phyloP scores from a whole-genome alignment of 176 grass and related monocot species.

The Phragmites australis region DNA sequence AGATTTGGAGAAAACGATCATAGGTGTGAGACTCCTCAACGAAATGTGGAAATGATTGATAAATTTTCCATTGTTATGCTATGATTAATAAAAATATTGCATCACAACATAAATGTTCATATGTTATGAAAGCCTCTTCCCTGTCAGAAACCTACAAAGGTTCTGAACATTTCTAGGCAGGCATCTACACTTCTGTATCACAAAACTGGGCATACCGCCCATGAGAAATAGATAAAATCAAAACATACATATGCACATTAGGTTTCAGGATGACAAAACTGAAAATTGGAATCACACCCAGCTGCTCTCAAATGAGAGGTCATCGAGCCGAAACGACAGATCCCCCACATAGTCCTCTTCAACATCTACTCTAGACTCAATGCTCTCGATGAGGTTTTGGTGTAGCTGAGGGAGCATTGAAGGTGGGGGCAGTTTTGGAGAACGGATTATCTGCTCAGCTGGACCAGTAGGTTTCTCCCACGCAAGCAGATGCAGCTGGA shows the following conservation, averaged over 20 bases:
- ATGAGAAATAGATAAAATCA: conserved; percentile 22
- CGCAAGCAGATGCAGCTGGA: conserved; percentile 68
- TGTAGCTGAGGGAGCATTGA: conserved; percentile 38
- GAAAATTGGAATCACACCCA: conserved; percentile 58
- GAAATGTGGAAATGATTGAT: neutral
- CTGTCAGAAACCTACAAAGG: neutral
- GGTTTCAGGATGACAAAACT: conserved; percentile 6
- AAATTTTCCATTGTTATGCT: neutral
- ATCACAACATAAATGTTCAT: conserved; percentile 1
- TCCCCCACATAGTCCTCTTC: conserved; percentile 54
- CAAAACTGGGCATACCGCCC: conserved; percentile 21
- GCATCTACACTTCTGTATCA: conserved; percentile 4
- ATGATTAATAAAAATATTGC: conserved; percentile 17
- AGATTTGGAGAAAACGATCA: neutral
- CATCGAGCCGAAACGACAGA: conserved; percentile 64
- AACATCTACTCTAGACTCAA: conserved; percentile 18
- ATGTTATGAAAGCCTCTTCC: neutral
- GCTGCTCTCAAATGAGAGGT: conserved; percentile 53
- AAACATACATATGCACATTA: conserved; percentile 30
- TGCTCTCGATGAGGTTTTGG: conserved; percentile 7
- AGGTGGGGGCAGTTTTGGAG: neutral
- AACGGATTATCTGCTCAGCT: neutral
- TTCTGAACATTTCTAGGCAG: neutral
- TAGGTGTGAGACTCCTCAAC: neutral
- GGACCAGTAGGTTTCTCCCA: conserved; percentile 45